Evolutionary conservation across 1,139 yeast genomes (phyloP).

Genomic region (Saccharomyces hybrid): DNA sequence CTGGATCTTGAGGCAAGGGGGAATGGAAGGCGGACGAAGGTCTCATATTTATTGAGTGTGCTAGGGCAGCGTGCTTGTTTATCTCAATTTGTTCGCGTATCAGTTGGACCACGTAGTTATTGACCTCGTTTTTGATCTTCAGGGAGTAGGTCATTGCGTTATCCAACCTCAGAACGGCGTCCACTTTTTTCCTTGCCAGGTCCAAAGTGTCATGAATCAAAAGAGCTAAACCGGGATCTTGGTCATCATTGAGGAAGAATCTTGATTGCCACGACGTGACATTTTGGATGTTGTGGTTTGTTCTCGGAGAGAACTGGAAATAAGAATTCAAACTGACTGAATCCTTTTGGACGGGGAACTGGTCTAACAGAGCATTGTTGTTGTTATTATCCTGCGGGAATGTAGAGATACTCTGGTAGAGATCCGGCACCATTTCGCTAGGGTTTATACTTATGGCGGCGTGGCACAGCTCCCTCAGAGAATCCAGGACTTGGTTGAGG

Average conservation of each 20-base stretch:
- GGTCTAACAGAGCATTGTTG: conserved; percentile 5
- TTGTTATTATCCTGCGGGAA: not conserved
- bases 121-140: conserved; percentile 75
- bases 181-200: conserved; percentile 60
- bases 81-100: conserved; percentile 57
- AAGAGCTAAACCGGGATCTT: conserved; percentile 56
- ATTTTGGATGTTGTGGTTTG: conserved; percentile 55
- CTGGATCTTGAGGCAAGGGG: not conserved
- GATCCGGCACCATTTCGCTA: conserved; percentile 21
- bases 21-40: not conserved
- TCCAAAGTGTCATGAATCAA: conserved; percentile 63
- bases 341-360: conserved; percentile 20
- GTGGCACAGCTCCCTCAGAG: conserved; percentile 59
- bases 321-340: conserved; percentile 4
- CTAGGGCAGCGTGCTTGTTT: conserved; percentile 12
- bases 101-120: conserved; percentile 55
- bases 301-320: conserved; percentile 58
- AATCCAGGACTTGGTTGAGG: conserved; percentile 11
- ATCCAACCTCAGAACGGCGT: conserved; percentile 65
- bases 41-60: conserved; percentile 4
- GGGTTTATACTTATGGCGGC: conserved; percentile 70
- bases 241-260: conserved; percentile 19
- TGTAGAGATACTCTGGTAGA: not conserved
- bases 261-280: conserved; percentile 43
- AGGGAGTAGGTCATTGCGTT: conserved; percentile 75